A percentile compares a stretch with the other conserved stretches of the same genome.
phyloP scores from a whole-genome alignment of 2,329 filamentous ascomycete species.

The Hirsutella rhossiliensis region DNA sequence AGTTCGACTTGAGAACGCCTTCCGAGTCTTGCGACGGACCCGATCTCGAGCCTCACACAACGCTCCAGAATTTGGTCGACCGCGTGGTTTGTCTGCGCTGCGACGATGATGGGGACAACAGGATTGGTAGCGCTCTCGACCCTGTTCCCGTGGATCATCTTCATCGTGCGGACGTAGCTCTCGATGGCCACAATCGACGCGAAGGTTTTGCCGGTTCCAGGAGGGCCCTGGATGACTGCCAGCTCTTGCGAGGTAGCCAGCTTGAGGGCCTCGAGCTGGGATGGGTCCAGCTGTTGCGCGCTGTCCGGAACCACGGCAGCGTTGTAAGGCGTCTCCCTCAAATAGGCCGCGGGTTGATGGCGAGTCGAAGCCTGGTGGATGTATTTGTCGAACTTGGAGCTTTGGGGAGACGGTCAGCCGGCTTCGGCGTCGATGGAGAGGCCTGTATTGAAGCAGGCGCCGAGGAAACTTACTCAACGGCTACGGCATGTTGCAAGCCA shows the following conservation, averaged over 20 bases:
- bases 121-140: neutral
- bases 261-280: conserved; percentile 56
- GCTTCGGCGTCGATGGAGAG: neutral
- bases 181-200: conserved; percentile 60
- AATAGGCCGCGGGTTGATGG: conserved; percentile 13
- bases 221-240: conserved; percentile 74
- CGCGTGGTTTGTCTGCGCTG: conserved; percentile 85
- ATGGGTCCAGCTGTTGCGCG: conserved; percentile 45
- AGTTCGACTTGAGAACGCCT: conserved; percentile 54
- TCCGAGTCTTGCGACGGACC: conserved; percentile 49
- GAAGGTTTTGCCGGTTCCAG: conserved; percentile 65
- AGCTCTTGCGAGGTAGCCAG: conserved; percentile 61
- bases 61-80: conserved; percentile 68
- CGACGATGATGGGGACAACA: conserved; percentile 57
- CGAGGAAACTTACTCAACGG: conserved; percentile 35
- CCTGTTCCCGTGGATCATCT: conserved; percentile 28
- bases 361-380: conserved; percentile 33
- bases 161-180: conserved; percentile 37
- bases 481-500: conserved; percentile 51
- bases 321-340: conserved; percentile 7
- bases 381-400: conserved; percentile 51
- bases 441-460: neutral
- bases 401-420: conserved; percentile 8
- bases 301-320: neutral
- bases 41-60: conserved; percentile 35